Evolutionary conservation across 148 eudicot genomes (phyloP), one percentile per base, ranked within the genome.

Genomic region (Rhododendron williamsianum): DNA sequence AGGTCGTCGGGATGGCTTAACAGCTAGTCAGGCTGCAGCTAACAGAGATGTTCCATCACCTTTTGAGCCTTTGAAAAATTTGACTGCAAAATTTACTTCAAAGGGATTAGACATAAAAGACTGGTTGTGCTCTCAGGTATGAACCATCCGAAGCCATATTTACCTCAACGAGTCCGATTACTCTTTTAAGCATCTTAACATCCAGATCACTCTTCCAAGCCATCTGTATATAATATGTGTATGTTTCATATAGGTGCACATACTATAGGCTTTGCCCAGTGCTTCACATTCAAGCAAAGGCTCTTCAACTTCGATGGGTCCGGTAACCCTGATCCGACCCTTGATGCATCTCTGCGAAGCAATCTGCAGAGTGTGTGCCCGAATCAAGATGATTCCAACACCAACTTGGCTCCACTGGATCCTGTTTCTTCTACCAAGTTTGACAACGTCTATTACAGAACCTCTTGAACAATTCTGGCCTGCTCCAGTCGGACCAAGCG

Each of bases 261-360:
- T 86, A 93, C 98, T 13, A 93, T 94, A 25, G 98, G 98, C 38
- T 94, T 92, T 87, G 94, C 94, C 51, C 94, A 94, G 63, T 94
- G 98, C 89, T 83, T 69, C 69, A 86, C 91, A 30, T 92, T 94
- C 89, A 93, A 93, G 86, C 79, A 78, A 41, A 90, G 98, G 90
- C 92, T 94, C 45, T 94, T 90, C 85, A 60, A 94, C 85, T 94
- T 93, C 67, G 89, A 86, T 46, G 94, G 93, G 35, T 84, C 93
- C 0, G 95, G 94, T 0, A 90, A 91, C 52, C 90, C 98, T 13
- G 98, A 94, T 54, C 95, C 98, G 30, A 82, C 88, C 10, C 91
- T 94, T 0, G 94, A 92, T 23, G 13, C 90, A 85, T 87, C 93
- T 38, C 85, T 91, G 18, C 82, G 90, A 23, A 77, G 85, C 76